Evolutionary conservation across 208 protist genomes (phyloP).

Genomic region (Trypanosoma platydactyli): DNA sequence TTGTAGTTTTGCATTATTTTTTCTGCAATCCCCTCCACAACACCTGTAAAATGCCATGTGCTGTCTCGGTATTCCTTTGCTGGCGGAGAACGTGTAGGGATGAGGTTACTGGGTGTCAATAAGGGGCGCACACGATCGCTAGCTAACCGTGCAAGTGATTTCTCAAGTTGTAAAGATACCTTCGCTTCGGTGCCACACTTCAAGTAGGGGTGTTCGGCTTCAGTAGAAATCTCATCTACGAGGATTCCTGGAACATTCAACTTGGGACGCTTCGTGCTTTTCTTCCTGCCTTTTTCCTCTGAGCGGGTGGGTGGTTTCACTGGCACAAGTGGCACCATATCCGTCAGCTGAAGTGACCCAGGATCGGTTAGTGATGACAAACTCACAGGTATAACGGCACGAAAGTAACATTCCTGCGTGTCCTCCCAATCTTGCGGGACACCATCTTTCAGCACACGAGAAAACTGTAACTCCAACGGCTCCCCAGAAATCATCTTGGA

Average conservation of each 20-base stretch:
- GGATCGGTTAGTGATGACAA: conserved; percentile 59
- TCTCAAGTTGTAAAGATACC: conserved; percentile 60
- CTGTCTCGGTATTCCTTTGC: conserved; percentile 28
- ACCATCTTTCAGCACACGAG: conserved; percentile 58
- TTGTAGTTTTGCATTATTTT: conserved; percentile 34
- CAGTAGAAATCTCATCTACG: conserved; percentile 51
- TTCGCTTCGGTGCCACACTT: conserved; percentile 46
- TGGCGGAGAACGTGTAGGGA: conserved; percentile 45
- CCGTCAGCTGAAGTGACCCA: conserved; percentile 46
- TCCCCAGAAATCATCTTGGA: conserved; percentile 37
- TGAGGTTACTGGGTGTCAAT: conserved; percentile 69
- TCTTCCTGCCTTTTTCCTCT: conserved; percentile 40
- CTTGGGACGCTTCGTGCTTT: conserved; percentile 33
- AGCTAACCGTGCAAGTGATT: conserved; percentile 69
- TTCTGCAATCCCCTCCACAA: conserved; percentile 26
- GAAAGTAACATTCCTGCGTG: conserved; percentile 67
- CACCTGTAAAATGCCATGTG: conserved; percentile 32
- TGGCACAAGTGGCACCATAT: conserved; percentile 45
- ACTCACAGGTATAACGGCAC: conserved; percentile 52
- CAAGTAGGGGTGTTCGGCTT: conserved; percentile 77
- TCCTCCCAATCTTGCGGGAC: conserved; percentile 87
- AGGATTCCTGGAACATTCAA: conserved; percentile 52
- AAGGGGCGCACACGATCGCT: conserved; percentile 71
- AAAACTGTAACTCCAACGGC: conserved; percentile 59
- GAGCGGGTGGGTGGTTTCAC: conserved; percentile 12